A percentile compares a stretch with the other conserved stretches of the same genome.
Evolutionary conservation across 768 basidiomycete genomes (phyloP).

Genomic region (Pilatotrama ljubarskyi): DNA sequence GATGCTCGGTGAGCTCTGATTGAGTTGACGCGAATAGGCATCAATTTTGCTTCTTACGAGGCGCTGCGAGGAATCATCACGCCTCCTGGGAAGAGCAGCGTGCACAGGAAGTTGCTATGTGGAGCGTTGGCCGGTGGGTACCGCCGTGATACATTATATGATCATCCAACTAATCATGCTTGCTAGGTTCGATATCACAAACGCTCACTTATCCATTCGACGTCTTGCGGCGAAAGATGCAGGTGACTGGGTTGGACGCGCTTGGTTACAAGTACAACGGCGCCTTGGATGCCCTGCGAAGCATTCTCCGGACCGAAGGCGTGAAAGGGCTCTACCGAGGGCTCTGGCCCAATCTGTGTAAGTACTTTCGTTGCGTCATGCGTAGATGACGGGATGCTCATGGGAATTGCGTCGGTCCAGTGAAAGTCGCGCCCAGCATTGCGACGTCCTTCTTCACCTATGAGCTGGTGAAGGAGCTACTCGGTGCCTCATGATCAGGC

Average conservation of each 20-base stretch:
- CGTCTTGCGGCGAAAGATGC: conserved; percentile 93
- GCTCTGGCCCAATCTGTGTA: conserved; percentile 86
- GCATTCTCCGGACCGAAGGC: conserved; percentile 75
- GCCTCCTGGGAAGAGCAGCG: conserved; percentile 75
- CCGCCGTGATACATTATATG: neutral
- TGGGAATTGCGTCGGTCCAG: conserved; percentile 38
- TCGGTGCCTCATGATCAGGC: conserved; percentile 38
- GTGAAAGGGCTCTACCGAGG: conserved; percentile 78
- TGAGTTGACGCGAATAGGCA: conserved; percentile 37
- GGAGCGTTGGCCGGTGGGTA: conserved; percentile 81
- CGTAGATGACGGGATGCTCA: conserved; percentile 3
- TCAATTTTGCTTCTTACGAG: conserved; percentile 96
- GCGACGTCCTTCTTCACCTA: conserved; percentile 86
- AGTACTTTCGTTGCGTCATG: conserved; percentile 36
- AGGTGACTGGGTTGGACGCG: conserved; percentile 77
- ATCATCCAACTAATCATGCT: conserved; percentile 5
- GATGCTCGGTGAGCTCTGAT: neutral
- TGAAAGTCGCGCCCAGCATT: conserved; percentile 90
- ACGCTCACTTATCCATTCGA: conserved; percentile 96
- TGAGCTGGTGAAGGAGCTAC: conserved; percentile 60
- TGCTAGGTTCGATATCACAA: conserved; percentile 82
- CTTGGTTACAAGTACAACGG: conserved; percentile 72
- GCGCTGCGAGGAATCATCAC: conserved; percentile 71
- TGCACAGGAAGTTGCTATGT: conserved; percentile 72
- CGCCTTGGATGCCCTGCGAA: conserved; percentile 73